Conservation (phyloP, 2,329 filamentous ascomycete species). For the Macrophomina tecta region DNA sequence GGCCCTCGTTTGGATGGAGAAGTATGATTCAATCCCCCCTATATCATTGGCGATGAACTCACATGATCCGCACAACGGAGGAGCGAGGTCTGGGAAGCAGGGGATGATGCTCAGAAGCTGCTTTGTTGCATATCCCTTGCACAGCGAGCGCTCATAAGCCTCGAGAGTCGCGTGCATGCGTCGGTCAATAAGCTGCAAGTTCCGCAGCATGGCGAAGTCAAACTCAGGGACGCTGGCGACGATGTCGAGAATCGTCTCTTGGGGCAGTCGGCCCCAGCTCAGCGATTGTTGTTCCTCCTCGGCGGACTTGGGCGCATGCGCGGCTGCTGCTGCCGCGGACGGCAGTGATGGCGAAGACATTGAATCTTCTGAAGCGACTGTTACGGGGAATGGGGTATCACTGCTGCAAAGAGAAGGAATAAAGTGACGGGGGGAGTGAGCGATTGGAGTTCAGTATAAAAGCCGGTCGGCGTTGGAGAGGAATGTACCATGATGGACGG, state of each 20-base stretch:
- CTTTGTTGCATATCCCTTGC: constrained; percentile 5
- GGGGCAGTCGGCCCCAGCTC: constrained; percentile 2
- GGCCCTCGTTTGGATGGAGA: too few species aligned
- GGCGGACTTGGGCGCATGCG: background rate
- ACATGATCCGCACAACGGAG: background rate
- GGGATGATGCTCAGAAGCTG: constrained; percentile 13
- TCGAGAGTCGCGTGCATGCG: constrained; percentile 9
- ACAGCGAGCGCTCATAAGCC: constrained; percentile 22
- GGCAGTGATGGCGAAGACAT: background rate
- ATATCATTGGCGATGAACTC: background rate
- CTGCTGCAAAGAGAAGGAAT: background rate
- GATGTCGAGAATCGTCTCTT: constrained; percentile 18
- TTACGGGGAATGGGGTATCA: background rate
- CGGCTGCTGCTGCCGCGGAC: background rate
- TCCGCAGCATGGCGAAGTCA: constrained; percentile 14
- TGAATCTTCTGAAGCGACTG: background rate
- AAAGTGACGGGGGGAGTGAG: background rate
- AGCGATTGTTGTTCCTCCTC: background rate
- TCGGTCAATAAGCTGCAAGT: constrained; percentile 18
- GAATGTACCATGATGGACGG: constrained; percentile 22
- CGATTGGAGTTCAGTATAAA: background rate
- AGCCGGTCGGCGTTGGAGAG: background rate
- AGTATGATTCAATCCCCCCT: too few species aligned
- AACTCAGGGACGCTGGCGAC: constrained; percentile 14
- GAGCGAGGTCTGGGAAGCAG: constrained; percentile 17